Percentiles rank a stretch among this genome's conserved stretches.
phyloP scores from a whole-genome alignment of 805 yeast species.

The Saturnispora kantuleensis region DNA sequence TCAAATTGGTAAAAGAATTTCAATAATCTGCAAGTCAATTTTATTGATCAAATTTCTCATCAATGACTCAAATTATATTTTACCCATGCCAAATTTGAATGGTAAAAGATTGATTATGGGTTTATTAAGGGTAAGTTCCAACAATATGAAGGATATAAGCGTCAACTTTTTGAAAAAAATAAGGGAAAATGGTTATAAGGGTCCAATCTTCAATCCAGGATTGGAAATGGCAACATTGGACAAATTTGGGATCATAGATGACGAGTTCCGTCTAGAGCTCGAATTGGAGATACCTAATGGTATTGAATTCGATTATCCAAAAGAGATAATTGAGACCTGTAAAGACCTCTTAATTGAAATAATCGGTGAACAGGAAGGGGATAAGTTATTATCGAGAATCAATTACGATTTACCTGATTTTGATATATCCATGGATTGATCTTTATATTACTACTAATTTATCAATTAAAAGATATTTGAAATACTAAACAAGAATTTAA shows the following conservation, averaged over 20 bases:
- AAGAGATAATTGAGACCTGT: constrained; percentile 56
- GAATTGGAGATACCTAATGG: constrained; percentile 39
- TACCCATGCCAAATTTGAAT: constrained; percentile 21
- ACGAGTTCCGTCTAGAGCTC: constrained; percentile 19
- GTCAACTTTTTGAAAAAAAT: constrained; percentile 18
- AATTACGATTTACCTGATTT: constrained; percentile 28
- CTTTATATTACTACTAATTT: neutral
- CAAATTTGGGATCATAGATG: constrained; percentile 23
- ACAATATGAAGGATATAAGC: constrained; percentile 21
- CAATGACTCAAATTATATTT: constrained; percentile 19
- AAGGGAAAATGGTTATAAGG: constrained; percentile 15
- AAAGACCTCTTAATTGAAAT: constrained; percentile 59
- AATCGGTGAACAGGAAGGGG: constrained; percentile 71
- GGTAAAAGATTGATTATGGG: constrained; percentile 25
- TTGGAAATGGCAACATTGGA: constrained; percentile 27
- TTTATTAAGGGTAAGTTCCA: constrained; percentile 24
- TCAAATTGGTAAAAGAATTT: constrained; percentile 28
- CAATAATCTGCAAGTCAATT: constrained; percentile 33
- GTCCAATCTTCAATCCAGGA: constrained; percentile 17
- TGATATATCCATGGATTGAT: constrained; percentile 7
- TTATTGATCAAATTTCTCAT: constrained; percentile 29
- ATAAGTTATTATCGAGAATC: constrained; percentile 61
- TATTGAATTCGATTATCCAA: constrained; percentile 51
- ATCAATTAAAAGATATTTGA: neutral
- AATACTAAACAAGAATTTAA: constrained; percentile 2